Evolutionary conservation across 2,329 filamentous ascomycete genomes (phyloP), one percentile per base, ranked within the genome.

Genomic region (Diaporthe destruens): DNA sequence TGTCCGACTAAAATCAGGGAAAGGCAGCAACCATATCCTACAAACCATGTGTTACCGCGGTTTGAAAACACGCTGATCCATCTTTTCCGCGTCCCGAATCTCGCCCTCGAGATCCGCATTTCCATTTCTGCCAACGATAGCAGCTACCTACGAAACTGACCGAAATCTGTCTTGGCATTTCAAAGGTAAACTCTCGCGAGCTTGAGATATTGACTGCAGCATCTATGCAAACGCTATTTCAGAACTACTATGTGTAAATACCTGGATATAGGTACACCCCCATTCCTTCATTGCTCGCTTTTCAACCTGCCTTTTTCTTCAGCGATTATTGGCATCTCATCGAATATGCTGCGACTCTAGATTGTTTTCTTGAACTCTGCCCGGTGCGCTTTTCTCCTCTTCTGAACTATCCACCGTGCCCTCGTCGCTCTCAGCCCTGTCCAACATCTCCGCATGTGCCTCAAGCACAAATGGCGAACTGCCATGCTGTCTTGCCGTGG

Each of bases 391-490:
- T 32, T 66, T 53, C 29, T 73, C 71, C 9, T 49, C 70, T 29
- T 25, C 55, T 29, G 42, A 20, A 29, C 56, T 65, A 29, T 20
- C 42, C 18, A 59, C 67, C 9, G 56, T 71, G 25, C 25, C 34
- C 11, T 25, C 56, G 36, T 61, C 69, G 53, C 42, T 42, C 14
- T 57, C 54, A n/a, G 47, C 34, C 6, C 8, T 23, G 7, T 66
- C 20, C 44, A 75, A 32, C 71, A 75, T 68, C 20, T 75, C 61
- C 14, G 74, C 71, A 66, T 79, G 76, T 29, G 76, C 65, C 18
- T 79, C 76, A 71, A 79, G 74, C 57, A 75, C 74, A 39, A 80
- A 80, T 7, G 77, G 78, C 12, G 75, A 77, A 11, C 63, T 69
- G 1, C 79, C 79, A 0, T 72, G 77, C 71, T 79, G 78, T 29